Evolutionary conservation across 345 rosid genomes (phyloP), one percentile per base, ranked within the genome.

Genomic region (Eucalyptus curtisii): DNA sequence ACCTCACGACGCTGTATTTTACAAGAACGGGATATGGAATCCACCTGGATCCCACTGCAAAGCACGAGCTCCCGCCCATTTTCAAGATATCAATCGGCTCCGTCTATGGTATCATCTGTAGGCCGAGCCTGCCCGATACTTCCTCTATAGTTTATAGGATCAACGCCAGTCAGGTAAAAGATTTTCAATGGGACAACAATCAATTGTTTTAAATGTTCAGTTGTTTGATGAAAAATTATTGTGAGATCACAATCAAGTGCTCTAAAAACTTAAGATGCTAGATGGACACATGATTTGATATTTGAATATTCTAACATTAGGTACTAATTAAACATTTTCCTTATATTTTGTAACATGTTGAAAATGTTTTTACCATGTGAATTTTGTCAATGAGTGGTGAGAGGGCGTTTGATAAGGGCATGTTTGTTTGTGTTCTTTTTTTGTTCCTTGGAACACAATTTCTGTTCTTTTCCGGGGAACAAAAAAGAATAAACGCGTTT

Each of bases 281-380:
- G 2, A 53, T 22, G 11, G 1, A 22, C 1, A 20, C 25, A 0
- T 53, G 10, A 0, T 53, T 53, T 53, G 0, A 53, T 53, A 53
- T 53, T 53, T 53, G 1, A 53, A 53, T 53, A 53, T 53, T 22
- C 1, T 20, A 53, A 53, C 12, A 22, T 8, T 22, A 53, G 27
- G 12, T 53, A 53, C 27, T 22, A 22, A 53, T n/a, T 53, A 53
- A 53, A 53, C 5, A 53, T 53, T 53, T 53, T 9, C 10, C 27
- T n/a, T n/a, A n/a, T n/a, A 12, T 59, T 10, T 59, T 59, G 15
- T 59, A 59, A 59, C 66, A 27, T 0, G 14, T 59, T 59, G 57
- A 52, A 27, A 59, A 24, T 24, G 30, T 55, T 55, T 24, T 55
- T 55, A 9, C 61, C 27, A 8, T 13, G 5, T 55, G 61, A 55